Conservation (phyloP, 768 basidiomycete species). For the Suillus spraguei region DNA sequence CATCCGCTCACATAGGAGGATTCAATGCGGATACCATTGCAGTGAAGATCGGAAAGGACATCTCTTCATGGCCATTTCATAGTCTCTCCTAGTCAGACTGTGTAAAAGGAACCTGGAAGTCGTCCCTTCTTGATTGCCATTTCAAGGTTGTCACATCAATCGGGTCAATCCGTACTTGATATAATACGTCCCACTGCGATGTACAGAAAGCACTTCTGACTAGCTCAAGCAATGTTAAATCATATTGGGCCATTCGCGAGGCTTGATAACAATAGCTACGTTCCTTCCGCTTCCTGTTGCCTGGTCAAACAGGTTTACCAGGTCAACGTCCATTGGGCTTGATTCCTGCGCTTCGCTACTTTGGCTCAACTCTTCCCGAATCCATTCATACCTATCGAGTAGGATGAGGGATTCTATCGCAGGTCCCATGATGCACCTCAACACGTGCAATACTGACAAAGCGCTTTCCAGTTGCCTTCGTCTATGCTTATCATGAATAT, state of each 20-base stretch:
- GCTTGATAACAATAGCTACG: conserved; percentile 58
- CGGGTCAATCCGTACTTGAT: conserved; percentile 12
- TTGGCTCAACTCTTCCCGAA: conserved; percentile 42
- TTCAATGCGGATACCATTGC: conserved; percentile 58
- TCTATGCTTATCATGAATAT: conserved; percentile 23
- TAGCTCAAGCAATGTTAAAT: not conserved
- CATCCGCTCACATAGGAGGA: conserved; percentile 43
- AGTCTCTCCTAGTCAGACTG: conserved; percentile 4
- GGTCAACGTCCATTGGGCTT: conserved; percentile 38
- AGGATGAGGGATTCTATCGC: conserved; percentile 67
- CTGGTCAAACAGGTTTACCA: conserved; percentile 76
- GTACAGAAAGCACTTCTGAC: not conserved
- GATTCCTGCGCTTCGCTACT: conserved; percentile 18
- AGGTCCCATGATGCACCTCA: conserved; percentile 72
- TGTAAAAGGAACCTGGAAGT: too few species aligned
- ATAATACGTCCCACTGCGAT: not conserved
- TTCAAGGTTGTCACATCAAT: conserved; percentile 21
- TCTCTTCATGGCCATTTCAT: conserved; percentile 46
- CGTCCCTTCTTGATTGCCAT: conserved; percentile 41
- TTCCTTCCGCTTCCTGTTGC: conserved; percentile 72
- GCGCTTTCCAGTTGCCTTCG: conserved; percentile 38
- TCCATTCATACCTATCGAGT: conserved; percentile 62
- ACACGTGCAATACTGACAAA: conserved; percentile 61
- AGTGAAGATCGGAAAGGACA: conserved; percentile 73
- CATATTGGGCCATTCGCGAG: conserved; percentile 20